Conservation (phyloP, 352 stramenopile species). For the Phytophthora cactorum region DNA sequence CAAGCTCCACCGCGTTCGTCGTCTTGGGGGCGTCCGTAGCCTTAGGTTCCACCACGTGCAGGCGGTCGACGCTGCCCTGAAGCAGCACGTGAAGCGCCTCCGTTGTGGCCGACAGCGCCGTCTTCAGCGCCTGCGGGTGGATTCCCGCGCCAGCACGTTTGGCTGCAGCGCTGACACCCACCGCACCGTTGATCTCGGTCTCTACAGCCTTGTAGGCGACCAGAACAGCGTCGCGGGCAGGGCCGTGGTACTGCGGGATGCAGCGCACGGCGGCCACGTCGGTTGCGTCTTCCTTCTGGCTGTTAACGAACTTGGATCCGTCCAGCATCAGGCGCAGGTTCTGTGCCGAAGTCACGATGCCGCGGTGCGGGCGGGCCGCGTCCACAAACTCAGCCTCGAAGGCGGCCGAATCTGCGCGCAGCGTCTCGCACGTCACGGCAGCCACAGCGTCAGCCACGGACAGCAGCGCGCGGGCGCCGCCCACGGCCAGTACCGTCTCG, state of each 20-base stretch:
- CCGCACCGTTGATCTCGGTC: constrained; percentile 68
- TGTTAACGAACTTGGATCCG: constrained; percentile 85
- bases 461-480: constrained; percentile 68
- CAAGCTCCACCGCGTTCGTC: constrained; percentile 52
- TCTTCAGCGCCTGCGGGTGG: constrained; percentile 75
- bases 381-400: constrained; percentile 91
- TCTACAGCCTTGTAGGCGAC: constrained; percentile 76
- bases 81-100: constrained; percentile 67
- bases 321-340: constrained; percentile 91
- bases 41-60: constrained; percentile 31
- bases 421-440: constrained; percentile 83
- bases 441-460: constrained; percentile 78
- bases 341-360: constrained; percentile 83
- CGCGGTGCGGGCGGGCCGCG: constrained; percentile 78
- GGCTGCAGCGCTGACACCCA: constrained; percentile 28
- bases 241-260: constrained; percentile 88
- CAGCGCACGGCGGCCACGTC: constrained; percentile 57
- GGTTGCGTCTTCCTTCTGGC: constrained; percentile 42
- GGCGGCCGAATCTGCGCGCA: constrained; percentile 60
- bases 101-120: constrained; percentile 54
- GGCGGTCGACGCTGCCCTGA: constrained; percentile 63
- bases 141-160: constrained; percentile 45
- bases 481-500: constrained; percentile 56
- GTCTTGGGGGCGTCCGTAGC: constrained; percentile 23
- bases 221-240: constrained; percentile 70